Percentiles rank a stretch among this genome's conserved stretches.
Conservation (phyloP, 2,329 filamentous ascomycete genomes). For the Scedosporium boydii region DNA sequence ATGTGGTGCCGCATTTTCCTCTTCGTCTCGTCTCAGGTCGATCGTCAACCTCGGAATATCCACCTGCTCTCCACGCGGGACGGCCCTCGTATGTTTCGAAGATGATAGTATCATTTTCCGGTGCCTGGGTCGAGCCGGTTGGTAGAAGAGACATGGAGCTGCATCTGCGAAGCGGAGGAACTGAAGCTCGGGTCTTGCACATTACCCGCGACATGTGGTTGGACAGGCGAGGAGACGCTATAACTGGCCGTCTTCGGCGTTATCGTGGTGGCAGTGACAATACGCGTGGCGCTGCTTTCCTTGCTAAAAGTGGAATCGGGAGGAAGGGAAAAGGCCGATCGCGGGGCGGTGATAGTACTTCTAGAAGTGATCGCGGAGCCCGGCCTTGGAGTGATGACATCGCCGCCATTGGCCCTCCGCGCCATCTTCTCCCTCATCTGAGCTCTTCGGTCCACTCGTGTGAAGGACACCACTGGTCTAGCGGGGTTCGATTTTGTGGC, state of each 20-base stretch:
- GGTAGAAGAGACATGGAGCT: no score
- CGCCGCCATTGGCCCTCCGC: neutral
- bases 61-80: neutral
- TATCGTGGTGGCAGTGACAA: no score
- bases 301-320: neutral
- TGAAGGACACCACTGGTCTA: neutral
- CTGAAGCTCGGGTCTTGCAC: no score
- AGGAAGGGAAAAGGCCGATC: neutral
- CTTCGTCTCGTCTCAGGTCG: neutral
- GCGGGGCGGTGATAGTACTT: neutral
- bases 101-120: neutral
- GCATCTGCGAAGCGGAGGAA: no score
- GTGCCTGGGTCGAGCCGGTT: no score
- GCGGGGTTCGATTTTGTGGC: neutral
- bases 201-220: no score
- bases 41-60: neutral
- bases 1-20: neutral
- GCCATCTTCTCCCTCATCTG: neutral
- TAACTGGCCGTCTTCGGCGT: no score
- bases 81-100: neutral
- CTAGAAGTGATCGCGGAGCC: neutral
- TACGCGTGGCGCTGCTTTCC: neutral
- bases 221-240: no score
- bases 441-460: neutral
- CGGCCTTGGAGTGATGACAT: neutral